Evolutionary conservation across 176 grass and related monocot genomes (phyloP).

Genomic region (Avena insularis): DNA sequence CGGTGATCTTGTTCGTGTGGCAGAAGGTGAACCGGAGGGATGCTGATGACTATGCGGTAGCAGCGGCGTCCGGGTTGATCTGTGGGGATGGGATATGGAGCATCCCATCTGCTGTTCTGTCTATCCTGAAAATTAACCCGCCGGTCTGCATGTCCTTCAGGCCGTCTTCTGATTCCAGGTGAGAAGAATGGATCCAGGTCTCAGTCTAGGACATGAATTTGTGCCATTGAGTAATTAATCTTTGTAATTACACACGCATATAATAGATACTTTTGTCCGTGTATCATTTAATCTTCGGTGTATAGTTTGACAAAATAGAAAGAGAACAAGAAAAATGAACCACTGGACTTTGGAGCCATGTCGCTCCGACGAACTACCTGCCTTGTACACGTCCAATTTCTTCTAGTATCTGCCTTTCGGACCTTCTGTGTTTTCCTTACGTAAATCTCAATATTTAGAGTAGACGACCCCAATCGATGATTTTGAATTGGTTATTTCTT

Average conservation of each 20-base stretch:
- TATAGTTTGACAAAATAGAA: not conserved
- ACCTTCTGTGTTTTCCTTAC: not conserved
- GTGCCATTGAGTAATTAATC: not conserved
- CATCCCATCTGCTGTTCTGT: constrained; percentile 54
- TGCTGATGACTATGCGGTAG: constrained; percentile 42
- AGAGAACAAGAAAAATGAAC: not conserved
- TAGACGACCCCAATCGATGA: too few relatives aligned
- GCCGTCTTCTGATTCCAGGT: constrained; percentile 44
- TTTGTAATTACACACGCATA: not conserved
- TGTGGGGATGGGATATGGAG: constrained; percentile 60
- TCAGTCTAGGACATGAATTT: not conserved
- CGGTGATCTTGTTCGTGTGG: constrained; percentile 44
- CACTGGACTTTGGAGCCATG: constrained; percentile 5
- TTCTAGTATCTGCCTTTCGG: not conserved
- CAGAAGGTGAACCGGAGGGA: constrained; percentile 36
- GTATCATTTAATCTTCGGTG: not conserved
- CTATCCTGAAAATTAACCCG: constrained; percentile 43
- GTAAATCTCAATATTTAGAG: too few relatives aligned
- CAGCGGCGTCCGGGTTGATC: constrained; percentile 46
- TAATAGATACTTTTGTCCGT: too few relatives aligned
- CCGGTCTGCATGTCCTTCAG: constrained; percentile 56
- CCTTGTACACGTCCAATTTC: too few relatives aligned
- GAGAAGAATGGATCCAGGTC: not conserved
- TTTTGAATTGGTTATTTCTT: too few relatives aligned
- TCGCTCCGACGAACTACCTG: not conserved